A percentile compares a stretch with the other conserved stretches of the same genome.
These are phyloP conservation scores for Ilex aquifolium DNA, from an alignment of 257 asterid species.

Conservation along the genomic window DNA sequence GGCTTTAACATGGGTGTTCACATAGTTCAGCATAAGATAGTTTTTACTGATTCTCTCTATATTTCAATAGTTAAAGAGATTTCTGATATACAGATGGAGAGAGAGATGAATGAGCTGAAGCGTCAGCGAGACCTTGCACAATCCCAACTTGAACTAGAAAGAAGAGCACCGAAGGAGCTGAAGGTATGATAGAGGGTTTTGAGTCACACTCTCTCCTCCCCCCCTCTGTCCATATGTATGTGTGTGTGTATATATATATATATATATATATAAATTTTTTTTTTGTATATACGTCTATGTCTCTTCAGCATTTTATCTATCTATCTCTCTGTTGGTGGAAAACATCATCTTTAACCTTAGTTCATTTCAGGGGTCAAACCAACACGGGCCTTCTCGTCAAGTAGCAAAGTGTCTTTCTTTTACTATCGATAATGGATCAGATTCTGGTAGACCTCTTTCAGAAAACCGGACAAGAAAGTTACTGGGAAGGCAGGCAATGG, in stretches of 20 bases:
- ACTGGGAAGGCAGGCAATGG: constrained; percentile 30
- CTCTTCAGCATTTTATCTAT: background rate
- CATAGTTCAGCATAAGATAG: background rate
- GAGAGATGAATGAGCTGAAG: constrained; percentile 79
- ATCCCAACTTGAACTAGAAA: constrained; percentile 74
- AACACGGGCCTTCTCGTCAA: constrained; percentile 61
- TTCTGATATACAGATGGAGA: constrained; percentile 68
- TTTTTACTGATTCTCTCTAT: background rate
- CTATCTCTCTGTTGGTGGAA: background rate
- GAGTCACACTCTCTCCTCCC: background rate
- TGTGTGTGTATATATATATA: too few species aligned
- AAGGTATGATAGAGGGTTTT: constrained; percentile 34
- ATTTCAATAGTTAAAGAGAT: background rate
- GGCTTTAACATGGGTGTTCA: background rate
- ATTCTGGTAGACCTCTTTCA: constrained; percentile 24
- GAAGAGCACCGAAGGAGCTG: constrained; percentile 64
- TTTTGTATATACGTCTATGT: background rate
- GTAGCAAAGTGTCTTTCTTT: constrained; percentile 74
- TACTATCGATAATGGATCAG: constrained; percentile 34
- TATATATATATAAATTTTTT: too few species aligned
- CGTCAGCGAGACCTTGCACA: constrained; percentile 74
- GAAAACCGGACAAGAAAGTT: constrained; percentile 34
- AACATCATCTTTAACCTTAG: background rate
- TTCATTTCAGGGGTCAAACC: constrained; percentile 54
- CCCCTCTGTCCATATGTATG: background rate